These are phyloP conservation scores for Gaeumannomyces tritici DNA, from an alignment of 2,329 filamentous ascomycete genomes.

Conservation along the genomic window DNA sequence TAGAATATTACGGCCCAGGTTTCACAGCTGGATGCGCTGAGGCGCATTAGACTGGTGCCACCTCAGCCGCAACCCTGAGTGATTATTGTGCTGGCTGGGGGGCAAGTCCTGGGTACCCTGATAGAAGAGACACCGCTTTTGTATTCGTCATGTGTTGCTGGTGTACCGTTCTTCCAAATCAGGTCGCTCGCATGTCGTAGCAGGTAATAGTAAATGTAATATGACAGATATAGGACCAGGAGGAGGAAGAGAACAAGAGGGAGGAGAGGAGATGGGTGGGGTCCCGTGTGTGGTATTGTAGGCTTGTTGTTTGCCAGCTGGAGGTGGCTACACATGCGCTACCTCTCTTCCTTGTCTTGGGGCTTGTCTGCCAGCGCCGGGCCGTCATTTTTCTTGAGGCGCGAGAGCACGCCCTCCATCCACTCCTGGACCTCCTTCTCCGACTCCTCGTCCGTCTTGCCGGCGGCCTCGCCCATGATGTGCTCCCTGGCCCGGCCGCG, in stretches of 20 bases:
- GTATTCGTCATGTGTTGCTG: not conserved
- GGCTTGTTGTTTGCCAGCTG: not conserved
- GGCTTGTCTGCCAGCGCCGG: not conserved
- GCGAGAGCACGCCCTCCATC: slow-evolving; percentile 44
- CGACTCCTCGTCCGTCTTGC: slow-evolving; percentile 35
- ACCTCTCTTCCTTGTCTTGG: not conserved
- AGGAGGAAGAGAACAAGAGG: not conserved
- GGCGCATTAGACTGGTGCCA: not conserved
- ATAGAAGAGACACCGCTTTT: not conserved
- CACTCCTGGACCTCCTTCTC: slow-evolving; percentile 54
- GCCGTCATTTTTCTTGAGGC: not conserved
- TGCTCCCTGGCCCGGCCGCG: slow-evolving; percentile 37
- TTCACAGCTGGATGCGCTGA: not conserved
- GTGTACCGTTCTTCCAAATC: not conserved
- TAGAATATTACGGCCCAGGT: not conserved
- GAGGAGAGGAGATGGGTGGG: not conserved
- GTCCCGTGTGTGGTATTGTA: too few species aligned
- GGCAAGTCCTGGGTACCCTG: too few species aligned
- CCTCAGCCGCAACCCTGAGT: not conserved
- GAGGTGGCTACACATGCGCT: not conserved
- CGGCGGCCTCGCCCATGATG: slow-evolving; percentile 18
- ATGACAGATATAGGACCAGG: not conserved
- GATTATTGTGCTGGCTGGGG: too few species aligned
- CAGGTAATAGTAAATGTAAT: not conserved
- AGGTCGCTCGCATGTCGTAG: too few species aligned